Conservation (phyloP, 768 basidiomycete species). For the Kwoniella sp. region DNA sequence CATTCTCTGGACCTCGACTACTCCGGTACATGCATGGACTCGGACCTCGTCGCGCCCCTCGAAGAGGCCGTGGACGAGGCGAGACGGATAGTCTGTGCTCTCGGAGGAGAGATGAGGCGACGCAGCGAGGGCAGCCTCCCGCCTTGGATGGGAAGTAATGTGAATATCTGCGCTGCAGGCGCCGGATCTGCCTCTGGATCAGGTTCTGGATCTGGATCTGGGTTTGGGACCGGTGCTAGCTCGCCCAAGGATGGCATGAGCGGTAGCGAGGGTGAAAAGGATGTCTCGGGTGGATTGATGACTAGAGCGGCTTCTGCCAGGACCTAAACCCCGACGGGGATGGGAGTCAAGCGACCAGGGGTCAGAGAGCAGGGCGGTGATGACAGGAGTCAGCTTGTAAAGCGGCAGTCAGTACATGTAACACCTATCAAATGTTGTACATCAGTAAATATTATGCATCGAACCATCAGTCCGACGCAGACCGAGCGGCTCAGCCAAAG, state of each 20-base stretch:
- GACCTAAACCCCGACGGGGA: background rate
- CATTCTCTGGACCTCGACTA: conserved; percentile 30
- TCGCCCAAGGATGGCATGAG: background rate
- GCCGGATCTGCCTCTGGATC: background rate
- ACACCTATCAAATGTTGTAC: no score
- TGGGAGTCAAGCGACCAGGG: no score
- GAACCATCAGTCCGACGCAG: no score
- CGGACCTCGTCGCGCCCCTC: conserved; percentile 25
- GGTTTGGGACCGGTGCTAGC: no score
- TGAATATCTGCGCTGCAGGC: background rate
- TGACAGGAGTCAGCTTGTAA: no score
- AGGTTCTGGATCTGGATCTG: no score
- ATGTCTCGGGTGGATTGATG: background rate
- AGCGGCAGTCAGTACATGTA: background rate
- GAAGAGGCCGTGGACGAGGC: conserved; percentile 44
- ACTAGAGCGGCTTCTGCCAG: background rate
- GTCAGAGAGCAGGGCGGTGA: no score
- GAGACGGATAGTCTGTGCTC: conserved; percentile 37
- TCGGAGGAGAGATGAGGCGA: conserved; percentile 39
- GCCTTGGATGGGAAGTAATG: conserved; percentile 21
- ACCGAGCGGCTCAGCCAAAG: no score
- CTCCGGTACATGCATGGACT: conserved; percentile 27
- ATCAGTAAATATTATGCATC: no score
- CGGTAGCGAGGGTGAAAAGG: background rate
- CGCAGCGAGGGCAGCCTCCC: conserved; percentile 38